A percentile compares a stretch with the other conserved stretches of the same genome.
These are phyloP conservation scores for Dissophora globulifera DNA, from an alignment of 192 early-diverging fungal genomes.

Conservation along the genomic window DNA sequence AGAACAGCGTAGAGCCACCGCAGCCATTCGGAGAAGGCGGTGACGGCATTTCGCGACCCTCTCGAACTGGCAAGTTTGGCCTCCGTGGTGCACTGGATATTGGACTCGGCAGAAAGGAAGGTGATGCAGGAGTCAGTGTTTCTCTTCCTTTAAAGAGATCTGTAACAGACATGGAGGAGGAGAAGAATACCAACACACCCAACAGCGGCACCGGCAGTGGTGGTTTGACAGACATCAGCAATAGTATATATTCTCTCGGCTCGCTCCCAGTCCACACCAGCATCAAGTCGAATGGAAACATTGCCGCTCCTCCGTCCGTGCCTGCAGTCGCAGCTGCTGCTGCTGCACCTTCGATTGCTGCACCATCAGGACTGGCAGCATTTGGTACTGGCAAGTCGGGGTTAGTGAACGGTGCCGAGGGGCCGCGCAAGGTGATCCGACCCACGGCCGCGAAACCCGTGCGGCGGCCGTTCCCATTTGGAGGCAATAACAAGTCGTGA, in stretches of 20 bases:
- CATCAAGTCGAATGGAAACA: neutral
- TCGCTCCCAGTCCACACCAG: neutral
- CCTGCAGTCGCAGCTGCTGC: neutral
- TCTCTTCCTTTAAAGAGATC: slow-evolving; percentile 13
- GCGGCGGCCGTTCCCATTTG: slow-evolving; percentile 7
- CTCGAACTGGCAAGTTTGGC: slow-evolving; percentile 9
- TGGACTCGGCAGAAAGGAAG: neutral
- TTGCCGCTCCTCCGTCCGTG: neutral
- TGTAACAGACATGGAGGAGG: slow-evolving; percentile 22
- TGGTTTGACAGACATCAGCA: slow-evolving; percentile 20
- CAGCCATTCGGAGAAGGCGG: neutral
- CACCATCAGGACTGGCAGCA: neutral
- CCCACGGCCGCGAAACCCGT: slow-evolving; percentile 13
- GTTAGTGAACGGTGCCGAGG: slow-evolving; percentile 20
- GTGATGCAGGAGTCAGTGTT: neutral
- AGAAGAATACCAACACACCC: neutral
- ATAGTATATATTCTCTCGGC: neutral
- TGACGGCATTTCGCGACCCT: neutral
- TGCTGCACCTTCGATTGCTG: neutral
- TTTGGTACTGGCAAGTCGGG: slow-evolving; percentile 44
- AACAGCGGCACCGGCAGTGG: too few species aligned
- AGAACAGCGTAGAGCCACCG: slow-evolving; percentile 8
- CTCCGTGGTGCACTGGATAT: neutral
- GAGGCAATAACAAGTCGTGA: slow-evolving; percentile 11
- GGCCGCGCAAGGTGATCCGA: slow-evolving; percentile 43